A percentile compares a stretch with the other conserved stretches of the same genome.
These are phyloP conservation scores for Syzygium oleosum DNA, from an alignment of 345 rosid genomes.

Conservation along the genomic window DNA sequence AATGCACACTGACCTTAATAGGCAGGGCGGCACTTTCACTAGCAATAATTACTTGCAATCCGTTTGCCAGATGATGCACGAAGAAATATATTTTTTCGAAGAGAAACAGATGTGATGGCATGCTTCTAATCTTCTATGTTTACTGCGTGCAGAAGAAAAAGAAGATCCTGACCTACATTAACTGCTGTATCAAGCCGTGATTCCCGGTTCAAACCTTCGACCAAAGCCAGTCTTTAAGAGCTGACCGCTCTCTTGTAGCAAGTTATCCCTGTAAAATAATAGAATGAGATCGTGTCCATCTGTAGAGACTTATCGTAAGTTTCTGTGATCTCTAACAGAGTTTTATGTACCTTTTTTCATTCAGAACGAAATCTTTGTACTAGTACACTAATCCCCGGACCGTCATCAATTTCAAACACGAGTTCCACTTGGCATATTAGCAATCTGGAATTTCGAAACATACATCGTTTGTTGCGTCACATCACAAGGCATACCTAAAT, in stretches of 20 bases:
- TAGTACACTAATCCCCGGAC: background rate
- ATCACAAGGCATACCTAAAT: background rate
- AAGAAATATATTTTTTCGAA: background rate
- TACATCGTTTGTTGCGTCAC: background rate
- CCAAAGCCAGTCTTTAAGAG: background rate
- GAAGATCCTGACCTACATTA: conserved; percentile 72
- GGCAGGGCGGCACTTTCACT: background rate
- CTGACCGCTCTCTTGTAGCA: background rate
- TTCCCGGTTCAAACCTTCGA: background rate
- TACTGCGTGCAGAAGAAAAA: conserved; percentile 61
- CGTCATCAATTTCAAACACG: background rate
- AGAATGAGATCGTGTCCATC: background rate
- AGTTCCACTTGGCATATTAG: background rate
- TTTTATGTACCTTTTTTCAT: background rate
- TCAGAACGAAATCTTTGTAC: background rate
- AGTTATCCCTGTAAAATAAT: background rate
- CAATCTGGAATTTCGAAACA: background rate
- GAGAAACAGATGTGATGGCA: background rate
- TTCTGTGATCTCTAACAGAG: background rate
- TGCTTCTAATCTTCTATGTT: conserved; percentile 7
- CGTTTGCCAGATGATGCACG: background rate
- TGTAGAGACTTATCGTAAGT: background rate
- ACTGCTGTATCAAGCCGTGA: conserved; percentile 67
- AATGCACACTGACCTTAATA: conserved; percentile 33
- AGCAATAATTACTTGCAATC: background rate